phyloP scores from a whole-genome alignment of 257 asterid genomes.

The Avicennia marina region DNA sequence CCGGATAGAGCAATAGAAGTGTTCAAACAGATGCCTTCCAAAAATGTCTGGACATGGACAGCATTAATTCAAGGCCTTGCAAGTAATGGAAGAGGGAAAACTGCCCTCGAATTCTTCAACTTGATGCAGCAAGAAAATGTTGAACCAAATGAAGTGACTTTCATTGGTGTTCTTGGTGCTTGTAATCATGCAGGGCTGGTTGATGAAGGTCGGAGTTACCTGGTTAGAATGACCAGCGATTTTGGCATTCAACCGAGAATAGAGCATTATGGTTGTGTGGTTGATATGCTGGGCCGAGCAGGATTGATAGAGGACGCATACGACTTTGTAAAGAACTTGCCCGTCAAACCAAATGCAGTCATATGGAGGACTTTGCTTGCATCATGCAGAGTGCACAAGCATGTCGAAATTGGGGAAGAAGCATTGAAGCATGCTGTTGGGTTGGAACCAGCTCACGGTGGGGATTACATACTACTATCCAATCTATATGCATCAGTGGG shows the following conservation, averaged over 20 bases:
- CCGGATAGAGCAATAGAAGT: slow-evolving; percentile 29
- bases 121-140: slow-evolving; percentile 32
- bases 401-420: slow-evolving; percentile 44
- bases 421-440: slow-evolving; percentile 30
- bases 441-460: slow-evolving; percentile 36
- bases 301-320: slow-evolving; percentile 38
- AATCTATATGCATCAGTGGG: slow-evolving; percentile 37
- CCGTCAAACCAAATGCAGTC: slow-evolving; percentile 36
- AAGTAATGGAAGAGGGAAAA: slow-evolving; percentile 32
- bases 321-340: slow-evolving; percentile 37
- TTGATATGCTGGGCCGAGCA: slow-evolving; percentile 43
- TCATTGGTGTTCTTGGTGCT: slow-evolving; percentile 42
- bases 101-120: slow-evolving; percentile 29
- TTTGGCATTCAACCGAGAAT: slow-evolving; percentile 38
- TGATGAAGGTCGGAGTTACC: slow-evolving; percentile 24
- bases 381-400: slow-evolving; percentile 36
- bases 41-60: slow-evolving; percentile 43
- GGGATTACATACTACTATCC: slow-evolving; percentile 42
- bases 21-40: slow-evolving; percentile 27
- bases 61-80: slow-evolving; percentile 49
- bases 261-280: slow-evolving; percentile 49
- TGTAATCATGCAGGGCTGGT: slow-evolving; percentile 46
- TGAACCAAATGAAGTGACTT: slow-evolving; percentile 37
- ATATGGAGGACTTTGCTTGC: slow-evolving; percentile 49
- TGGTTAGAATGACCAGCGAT: slow-evolving; percentile 32